Base-by-base conservation (phyloP, 148 eudicot genomes). In the Selenicereus undatus region DNA sequence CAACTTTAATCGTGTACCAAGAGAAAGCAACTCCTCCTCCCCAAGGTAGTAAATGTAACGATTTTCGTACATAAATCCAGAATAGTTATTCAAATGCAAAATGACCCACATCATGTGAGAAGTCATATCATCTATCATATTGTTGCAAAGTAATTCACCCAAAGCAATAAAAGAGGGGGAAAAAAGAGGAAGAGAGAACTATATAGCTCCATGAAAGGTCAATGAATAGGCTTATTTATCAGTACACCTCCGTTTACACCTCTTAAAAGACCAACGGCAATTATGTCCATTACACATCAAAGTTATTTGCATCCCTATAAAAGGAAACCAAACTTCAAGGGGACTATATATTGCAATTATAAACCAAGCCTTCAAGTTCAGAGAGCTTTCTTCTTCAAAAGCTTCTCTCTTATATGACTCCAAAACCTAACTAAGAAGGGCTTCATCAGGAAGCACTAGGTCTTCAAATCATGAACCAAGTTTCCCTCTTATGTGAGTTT, bases 301-400 rank as follows among this genome's bases (percentile, higher is more conserved):
- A 72, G 64, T 81, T 75, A 58, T n/a, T 76, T 76, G 54, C 60
- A 73, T 51, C 75, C 35, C 79, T 83, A 86, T 75, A 81, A 32
- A 82, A 86, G 79, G 82, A 74, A 77, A 76, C 84, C 35, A 86
- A 76, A 86, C 83, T 82, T 60, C 8, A 71, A 76, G 81, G 54
- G 48, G 45, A n/a, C n/a, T n/a, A 3, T 42, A 42, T 8, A 79
- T 32, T 73, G 77, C 62, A 45, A 81, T 39, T 73, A 80, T 45
- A 45, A 84, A 58, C 75, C 78, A 77, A 84, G 9, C 83, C 81
- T 84, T 29, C 42, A 81, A 84, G 81, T 54, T 62, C 54, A 81
- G 64, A 78, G 39, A 77, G 54, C 75, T 24, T 81, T 73, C 75
- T 24, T 75, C 74, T 77, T 11, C 11, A 26, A 29, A 84, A 48